Evolutionary conservation across 2,329 filamentous ascomycete genomes (phyloP).

Genomic region (Ceratocystis cacaofunesta): DNA sequence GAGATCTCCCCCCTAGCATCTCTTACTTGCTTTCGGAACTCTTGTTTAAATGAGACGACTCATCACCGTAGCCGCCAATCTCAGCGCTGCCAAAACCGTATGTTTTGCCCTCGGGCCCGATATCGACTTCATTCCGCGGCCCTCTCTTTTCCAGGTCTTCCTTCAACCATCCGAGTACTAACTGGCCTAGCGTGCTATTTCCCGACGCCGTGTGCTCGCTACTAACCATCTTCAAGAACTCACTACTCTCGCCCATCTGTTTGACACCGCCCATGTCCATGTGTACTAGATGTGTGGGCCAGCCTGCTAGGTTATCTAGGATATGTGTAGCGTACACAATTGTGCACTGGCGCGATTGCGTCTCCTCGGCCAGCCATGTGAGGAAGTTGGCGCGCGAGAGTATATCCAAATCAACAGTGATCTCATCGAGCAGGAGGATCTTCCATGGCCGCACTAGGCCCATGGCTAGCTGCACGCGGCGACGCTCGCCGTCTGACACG

Average conservation of each 20-base stretch:
- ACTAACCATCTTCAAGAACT: constrained; percentile 45
- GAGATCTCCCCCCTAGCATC: background rate
- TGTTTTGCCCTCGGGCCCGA: constrained; percentile 48
- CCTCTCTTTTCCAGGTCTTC: constrained; percentile 67
- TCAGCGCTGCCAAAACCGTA: constrained; percentile 38
- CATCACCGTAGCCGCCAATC: constrained; percentile 43
- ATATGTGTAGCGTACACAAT: constrained; percentile 98
- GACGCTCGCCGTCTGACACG: constrained; percentile 80
- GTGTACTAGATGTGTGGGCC: constrained; percentile 91
- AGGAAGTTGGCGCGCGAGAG: constrained; percentile 75
- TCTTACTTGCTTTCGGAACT: background rate
- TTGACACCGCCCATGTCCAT: constrained; percentile 83
- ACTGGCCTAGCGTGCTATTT: constrained; percentile 71
- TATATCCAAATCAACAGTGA: constrained; percentile 91
- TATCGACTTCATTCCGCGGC: constrained; percentile 47
- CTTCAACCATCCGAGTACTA: constrained; percentile 77
- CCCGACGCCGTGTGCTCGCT: constrained; percentile 33
- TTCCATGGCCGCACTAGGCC: constrained; percentile 83
- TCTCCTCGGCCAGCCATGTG: constrained; percentile 73
- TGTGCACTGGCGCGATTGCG: constrained; percentile 65
- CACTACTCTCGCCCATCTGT: constrained; percentile 64
- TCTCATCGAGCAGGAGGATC: constrained; percentile 82
- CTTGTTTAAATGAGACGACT: constrained; percentile 26
- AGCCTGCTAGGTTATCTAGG: constrained; percentile 81
- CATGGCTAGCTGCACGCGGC: constrained; percentile 92